Evolutionary conservation across 1,284 basidiomycete genomes (phyloP).

Genomic region (Schizopora paradoxa): DNA sequence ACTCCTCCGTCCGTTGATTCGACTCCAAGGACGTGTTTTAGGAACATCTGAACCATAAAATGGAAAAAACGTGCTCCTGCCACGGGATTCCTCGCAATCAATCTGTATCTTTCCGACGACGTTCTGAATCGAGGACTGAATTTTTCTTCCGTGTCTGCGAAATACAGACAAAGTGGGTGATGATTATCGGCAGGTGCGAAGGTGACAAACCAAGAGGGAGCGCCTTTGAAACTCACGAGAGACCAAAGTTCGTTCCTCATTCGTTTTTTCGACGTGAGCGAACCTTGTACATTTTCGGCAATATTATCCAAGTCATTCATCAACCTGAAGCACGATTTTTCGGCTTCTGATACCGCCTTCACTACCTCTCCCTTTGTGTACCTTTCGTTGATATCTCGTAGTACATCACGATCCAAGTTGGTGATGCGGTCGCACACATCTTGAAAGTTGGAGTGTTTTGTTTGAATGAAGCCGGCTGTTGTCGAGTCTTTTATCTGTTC

Average conservation of each 20-base stretch:
- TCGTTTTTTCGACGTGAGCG: constrained; percentile 5
- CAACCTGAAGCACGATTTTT: constrained; percentile 6
- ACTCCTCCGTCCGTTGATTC: constrained; percentile 4
- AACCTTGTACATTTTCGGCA: constrained; percentile 6
- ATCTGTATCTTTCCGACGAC: not conserved
- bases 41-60: not conserved
- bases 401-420: not conserved
- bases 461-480: constrained; percentile 12
- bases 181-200: constrained; percentile 14
- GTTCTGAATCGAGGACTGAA: not conserved
- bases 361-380: not conserved
- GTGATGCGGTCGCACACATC: not conserved
- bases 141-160: constrained; percentile 1
- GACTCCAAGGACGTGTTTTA: not conserved
- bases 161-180: constrained; percentile 9
- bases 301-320: constrained; percentile 16
- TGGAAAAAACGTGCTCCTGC: constrained; percentile 4
- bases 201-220: constrained; percentile 17
- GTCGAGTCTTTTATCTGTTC: constrained; percentile 11
- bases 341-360: constrained; percentile 3
- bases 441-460: not conserved
- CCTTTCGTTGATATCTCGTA: constrained; percentile 1
- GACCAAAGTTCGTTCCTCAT: constrained; percentile 13
- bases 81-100: not conserved
- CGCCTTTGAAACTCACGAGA: constrained; percentile 4